Conservation (phyloP, 1,284 basidiomycete genomes). For the Heterobasidion occidentale region DNA sequence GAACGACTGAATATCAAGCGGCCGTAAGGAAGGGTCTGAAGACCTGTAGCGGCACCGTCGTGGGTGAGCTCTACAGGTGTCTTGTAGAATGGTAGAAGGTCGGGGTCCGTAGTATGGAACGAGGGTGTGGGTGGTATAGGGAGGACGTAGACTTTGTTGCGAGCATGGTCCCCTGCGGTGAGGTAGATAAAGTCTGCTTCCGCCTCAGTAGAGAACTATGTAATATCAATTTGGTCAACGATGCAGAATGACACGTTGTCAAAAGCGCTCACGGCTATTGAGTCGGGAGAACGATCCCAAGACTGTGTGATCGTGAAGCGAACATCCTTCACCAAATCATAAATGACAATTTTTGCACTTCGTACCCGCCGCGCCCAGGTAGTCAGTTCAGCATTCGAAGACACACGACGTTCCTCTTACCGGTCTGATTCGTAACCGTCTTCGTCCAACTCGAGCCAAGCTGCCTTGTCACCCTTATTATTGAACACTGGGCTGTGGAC, state of each 20-base stretch:
- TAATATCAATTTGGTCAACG: not conserved
- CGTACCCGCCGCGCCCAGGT: not conserved
- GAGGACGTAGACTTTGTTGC: constrained; percentile 65
- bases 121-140: constrained; percentile 56
- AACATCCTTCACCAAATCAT: constrained; percentile 60
- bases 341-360: constrained; percentile 72
- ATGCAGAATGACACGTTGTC: not conserved
- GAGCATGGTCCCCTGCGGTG: constrained; percentile 69
- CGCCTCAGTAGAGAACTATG: constrained; percentile 68
- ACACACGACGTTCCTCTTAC: constrained; percentile 23
- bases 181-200: constrained; percentile 51
- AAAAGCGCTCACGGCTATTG: constrained; percentile 39
- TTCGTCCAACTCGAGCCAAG: constrained; percentile 80
- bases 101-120: constrained; percentile 40
- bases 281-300: constrained; percentile 77
- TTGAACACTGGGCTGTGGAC: constrained; percentile 66
- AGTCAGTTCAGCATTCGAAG: not conserved
- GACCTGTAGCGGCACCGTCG: constrained; percentile 44
- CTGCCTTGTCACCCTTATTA: constrained; percentile 59
- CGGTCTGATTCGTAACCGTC: constrained; percentile 86
- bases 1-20: constrained; percentile 62
- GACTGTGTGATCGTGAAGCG: constrained; percentile 65
- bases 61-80: constrained; percentile 54
- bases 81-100: constrained; percentile 37
- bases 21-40: constrained; percentile 52